These are phyloP conservation scores for Pyrenophora tritici-repentis DNA, from an alignment of 2,329 filamentous ascomycete genomes.

Conservation along the genomic window DNA sequence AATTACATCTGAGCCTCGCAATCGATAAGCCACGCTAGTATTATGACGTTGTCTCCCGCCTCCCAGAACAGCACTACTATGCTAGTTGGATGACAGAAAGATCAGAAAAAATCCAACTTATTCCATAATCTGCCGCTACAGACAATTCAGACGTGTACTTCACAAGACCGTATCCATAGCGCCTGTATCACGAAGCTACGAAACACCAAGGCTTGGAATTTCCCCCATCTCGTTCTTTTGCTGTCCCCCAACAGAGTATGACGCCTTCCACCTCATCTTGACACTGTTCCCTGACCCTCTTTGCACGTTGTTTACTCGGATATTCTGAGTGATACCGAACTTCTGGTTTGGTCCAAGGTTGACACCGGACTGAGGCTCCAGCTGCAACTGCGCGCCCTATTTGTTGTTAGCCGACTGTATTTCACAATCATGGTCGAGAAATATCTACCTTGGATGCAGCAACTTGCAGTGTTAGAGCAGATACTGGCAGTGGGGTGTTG, in stretches of 20 bases:
- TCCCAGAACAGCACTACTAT: not conserved
- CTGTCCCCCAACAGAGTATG: slow-evolving; percentile 72
- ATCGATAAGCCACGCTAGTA: slow-evolving; percentile 25
- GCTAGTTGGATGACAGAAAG: not conserved
- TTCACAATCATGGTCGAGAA: not conserved
- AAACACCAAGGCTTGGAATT: slow-evolving; percentile 77
- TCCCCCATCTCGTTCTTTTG: slow-evolving; percentile 80
- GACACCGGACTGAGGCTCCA: slow-evolving; percentile 84
- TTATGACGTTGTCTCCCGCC: slow-evolving; percentile 17
- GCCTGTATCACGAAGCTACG: slow-evolving; percentile 50
- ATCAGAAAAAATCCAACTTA: not conserved
- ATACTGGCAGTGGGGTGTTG: slow-evolving; percentile 70
- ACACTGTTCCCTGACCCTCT: slow-evolving; percentile 74
- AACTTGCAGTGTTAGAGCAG: slow-evolving; percentile 85
- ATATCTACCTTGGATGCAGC: slow-evolving; percentile 82
- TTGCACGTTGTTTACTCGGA: slow-evolving; percentile 77
- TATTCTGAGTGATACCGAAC: slow-evolving; percentile 79
- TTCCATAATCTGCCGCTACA: not conserved
- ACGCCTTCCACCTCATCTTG: slow-evolving; percentile 87
- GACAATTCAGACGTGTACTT: slow-evolving; percentile 3
- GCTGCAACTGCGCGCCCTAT: slow-evolving; percentile 77
- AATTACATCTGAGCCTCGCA: slow-evolving; percentile 21
- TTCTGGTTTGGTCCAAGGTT: slow-evolving; percentile 72
- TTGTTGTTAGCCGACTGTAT: slow-evolving; percentile 12
- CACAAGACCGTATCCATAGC: slow-evolving; percentile 1